phyloP scores from a whole-genome alignment of 352 stramenopile species.

The Phytophthora pistaciae region DNA sequence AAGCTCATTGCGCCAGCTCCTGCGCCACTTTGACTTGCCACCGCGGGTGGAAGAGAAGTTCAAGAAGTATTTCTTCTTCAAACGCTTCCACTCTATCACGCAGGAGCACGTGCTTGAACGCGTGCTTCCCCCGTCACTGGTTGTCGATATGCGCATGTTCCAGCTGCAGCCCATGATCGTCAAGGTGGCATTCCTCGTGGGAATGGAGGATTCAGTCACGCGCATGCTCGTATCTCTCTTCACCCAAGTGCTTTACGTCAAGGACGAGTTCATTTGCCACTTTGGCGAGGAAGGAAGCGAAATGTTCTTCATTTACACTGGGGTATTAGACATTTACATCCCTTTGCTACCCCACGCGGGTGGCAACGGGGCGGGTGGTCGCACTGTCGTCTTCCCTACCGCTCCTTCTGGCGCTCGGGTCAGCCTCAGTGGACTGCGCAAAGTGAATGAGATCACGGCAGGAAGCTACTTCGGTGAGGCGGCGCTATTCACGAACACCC shows the following conservation, averaged over 20 bases:
- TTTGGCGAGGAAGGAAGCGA: conserved; percentile 67
- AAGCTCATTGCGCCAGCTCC: conserved; percentile 58
- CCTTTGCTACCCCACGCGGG: conserved; percentile 19
- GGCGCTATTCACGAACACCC: conserved; percentile 63
- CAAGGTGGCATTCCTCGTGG: conserved; percentile 72
- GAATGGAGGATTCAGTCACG: conserved; percentile 62
- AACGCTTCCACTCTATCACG: conserved; percentile 74
- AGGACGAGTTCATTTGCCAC: conserved; percentile 66
- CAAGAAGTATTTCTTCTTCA: conserved; percentile 76
- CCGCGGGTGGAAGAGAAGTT: conserved; percentile 58
- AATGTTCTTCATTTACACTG: conserved; percentile 79
- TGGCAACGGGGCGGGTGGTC: not conserved
- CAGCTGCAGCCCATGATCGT: conserved; percentile 74
- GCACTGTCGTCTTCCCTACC: conserved; percentile 8
- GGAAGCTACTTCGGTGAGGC: conserved; percentile 72
- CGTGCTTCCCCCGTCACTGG: conserved; percentile 60
- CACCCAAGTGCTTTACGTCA: conserved; percentile 62
- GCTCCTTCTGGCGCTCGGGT: conserved; percentile 11
- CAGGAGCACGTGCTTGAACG: conserved; percentile 68
- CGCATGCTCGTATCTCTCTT: conserved; percentile 68
- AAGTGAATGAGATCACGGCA: conserved; percentile 69
- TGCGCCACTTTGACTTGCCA: conserved; percentile 62
- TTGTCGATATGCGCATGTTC: conserved; percentile 74
- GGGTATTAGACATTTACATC: conserved; percentile 64
- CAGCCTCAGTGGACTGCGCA: conserved; percentile 39